Evolutionary conservation across 306 rosid genomes (phyloP).

Genomic region (Medicago lupulina): DNA sequence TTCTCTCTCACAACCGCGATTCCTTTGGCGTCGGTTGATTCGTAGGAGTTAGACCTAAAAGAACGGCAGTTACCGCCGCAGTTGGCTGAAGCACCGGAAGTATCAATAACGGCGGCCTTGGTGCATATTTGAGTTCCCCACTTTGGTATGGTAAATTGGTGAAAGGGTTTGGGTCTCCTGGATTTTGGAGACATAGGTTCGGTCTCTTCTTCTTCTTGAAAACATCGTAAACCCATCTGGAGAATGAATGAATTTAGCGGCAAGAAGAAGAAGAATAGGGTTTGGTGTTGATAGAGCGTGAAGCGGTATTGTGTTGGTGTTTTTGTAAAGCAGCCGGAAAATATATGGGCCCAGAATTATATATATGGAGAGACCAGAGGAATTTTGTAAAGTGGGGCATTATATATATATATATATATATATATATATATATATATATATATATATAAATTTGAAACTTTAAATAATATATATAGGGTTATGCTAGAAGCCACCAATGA

Average conservation of each 20-base stretch:
- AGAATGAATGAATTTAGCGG: background rate
- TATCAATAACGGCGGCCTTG: constrained; percentile 26
- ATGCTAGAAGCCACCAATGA: too few relatives aligned
- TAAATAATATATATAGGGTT: too few relatives aligned
- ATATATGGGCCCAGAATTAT: too few relatives aligned
- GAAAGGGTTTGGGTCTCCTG: constrained; percentile 67
- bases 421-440: too few relatives aligned
- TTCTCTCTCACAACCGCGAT: constrained; percentile 76
- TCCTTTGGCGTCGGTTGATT: constrained; percentile 53
- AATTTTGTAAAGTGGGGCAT: too few relatives aligned
- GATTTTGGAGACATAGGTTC: constrained; percentile 55
- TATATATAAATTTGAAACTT: too few relatives aligned
- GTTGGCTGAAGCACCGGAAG: background rate
- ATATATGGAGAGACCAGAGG: too few relatives aligned
- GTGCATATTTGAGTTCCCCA: constrained; percentile 78
- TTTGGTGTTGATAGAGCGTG: too few relatives aligned
- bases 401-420: too few relatives aligned
- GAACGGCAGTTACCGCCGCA: constrained; percentile 53
- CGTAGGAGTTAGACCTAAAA: constrained; percentile 35
- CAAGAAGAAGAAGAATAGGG: background rate
- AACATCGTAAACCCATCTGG: constrained; percentile 52
- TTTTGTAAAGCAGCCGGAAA: too few relatives aligned
- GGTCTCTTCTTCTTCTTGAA: constrained; percentile 28
- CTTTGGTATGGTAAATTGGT: constrained; percentile 76
- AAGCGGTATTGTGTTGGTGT: too few relatives aligned